Conservation (phyloP, 2,329 filamentous ascomycete species). For the Ceratocystis cubensis region DNA sequence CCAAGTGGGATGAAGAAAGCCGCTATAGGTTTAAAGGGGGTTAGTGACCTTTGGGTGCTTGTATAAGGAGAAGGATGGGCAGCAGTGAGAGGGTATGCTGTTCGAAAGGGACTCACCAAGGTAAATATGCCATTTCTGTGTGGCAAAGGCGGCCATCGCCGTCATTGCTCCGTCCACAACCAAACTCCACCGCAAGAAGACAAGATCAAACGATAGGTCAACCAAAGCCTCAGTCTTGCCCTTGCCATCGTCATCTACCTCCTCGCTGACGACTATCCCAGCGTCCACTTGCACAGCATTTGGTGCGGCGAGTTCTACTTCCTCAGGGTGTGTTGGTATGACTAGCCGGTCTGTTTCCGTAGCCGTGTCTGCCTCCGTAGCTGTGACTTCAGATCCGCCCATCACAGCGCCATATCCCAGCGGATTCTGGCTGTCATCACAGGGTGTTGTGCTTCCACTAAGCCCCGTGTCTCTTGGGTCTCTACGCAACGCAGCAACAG, state of each 20-base stretch:
- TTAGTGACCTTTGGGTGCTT: background rate
- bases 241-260: slow-evolving; percentile 33
- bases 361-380: background rate
- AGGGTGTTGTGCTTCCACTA: slow-evolving; percentile 10
- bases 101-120: slow-evolving; percentile 32
- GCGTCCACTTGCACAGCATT: slow-evolving; percentile 36
- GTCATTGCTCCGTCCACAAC: slow-evolving; percentile 54
- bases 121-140: slow-evolving; percentile 55
- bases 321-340: slow-evolving; percentile 31
- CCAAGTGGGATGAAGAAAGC: slow-evolving; percentile 54
- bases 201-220: slow-evolving; percentile 48
- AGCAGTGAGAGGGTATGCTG: too few relatives aligned
- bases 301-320: slow-evolving; percentile 33
- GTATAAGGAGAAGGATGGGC: background rate
- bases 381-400: slow-evolving; percentile 7
- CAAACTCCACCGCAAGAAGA: slow-evolving; percentile 54
- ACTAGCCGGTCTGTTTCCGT: slow-evolving; percentile 15
- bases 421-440: slow-evolving; percentile 12
- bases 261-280: slow-evolving; percentile 26
- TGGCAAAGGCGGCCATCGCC: slow-evolving; percentile 48
- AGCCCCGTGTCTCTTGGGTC: background rate
- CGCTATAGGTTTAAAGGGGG: slow-evolving; percentile 29
- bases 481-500: slow-evolving; percentile 18
- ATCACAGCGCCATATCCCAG: slow-evolving; percentile 11
- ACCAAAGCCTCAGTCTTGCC: background rate